Conservation (phyloP, 345 rosid species). For the Lagerstroemia speciosa region DNA sequence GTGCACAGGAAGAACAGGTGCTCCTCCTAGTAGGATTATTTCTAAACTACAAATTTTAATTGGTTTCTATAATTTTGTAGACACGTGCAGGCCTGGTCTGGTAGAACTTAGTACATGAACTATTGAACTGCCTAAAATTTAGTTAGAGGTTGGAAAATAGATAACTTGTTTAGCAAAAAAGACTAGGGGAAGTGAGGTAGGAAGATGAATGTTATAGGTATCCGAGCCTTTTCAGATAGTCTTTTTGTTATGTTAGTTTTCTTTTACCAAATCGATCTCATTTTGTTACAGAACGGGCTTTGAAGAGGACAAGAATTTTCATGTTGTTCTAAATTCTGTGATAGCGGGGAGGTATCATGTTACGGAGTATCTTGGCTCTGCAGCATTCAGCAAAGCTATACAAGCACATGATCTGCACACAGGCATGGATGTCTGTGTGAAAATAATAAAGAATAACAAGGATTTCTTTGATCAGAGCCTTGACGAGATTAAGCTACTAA, state of each 20-base stretch:
- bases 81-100: not conserved
- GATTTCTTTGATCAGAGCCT: conserved; percentile 99
- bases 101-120: not conserved
- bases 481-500: conserved; percentile 97
- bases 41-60: not conserved
- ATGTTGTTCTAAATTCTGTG: conserved; percentile 88
- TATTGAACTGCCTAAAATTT: not conserved
- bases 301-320: conserved; percentile 99
- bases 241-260: not conserved
- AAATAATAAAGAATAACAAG: conserved; percentile 97
- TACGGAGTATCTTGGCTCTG: conserved; percentile 98
- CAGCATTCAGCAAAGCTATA: conserved; percentile 98
- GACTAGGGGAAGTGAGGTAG: no score
- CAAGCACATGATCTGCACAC: conserved; percentile 99
- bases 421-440: conserved; percentile 96
- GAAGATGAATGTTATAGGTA: no score
- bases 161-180: not conserved
- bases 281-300: conserved; percentile 81
- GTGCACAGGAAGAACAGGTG: conserved; percentile 98
- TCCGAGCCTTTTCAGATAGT: not conserved
- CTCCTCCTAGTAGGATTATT: conserved; percentile 3
- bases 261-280: conserved; percentile 8
- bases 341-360: conserved; percentile 97
- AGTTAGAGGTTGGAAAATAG: not conserved
- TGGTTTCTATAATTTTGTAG: not conserved